phyloP scores from a whole-genome alignment of 345 rosid genomes.

The Nephelium lappaceum region DNA sequence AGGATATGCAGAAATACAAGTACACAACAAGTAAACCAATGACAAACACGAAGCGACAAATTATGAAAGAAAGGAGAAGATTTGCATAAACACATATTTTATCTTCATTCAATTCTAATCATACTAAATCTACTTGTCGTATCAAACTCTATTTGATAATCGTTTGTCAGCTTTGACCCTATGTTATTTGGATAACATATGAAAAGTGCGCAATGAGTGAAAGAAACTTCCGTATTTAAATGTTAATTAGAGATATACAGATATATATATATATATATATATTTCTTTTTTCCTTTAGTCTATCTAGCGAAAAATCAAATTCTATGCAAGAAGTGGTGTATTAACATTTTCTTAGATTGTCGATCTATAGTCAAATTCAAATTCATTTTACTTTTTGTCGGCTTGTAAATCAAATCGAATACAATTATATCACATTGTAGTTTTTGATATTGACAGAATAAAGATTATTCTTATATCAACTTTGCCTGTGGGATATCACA shows the following conservation, averaged over 20 bases:
- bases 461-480: constrained; percentile 9
- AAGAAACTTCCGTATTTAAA: background rate
- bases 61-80: background rate
- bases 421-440: too few species aligned
- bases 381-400: background rate
- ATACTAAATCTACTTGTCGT: background rate
- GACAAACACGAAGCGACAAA: background rate
- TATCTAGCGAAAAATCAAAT: background rate
- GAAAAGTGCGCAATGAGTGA: background rate
- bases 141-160: background rate
- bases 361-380: background rate
- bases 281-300: too few species aligned
- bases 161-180: background rate
- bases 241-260: background rate
- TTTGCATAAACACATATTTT: background rate
- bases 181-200: background rate
- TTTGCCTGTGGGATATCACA: background rate
- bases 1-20: background rate
- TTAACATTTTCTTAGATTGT: constrained; percentile 6
- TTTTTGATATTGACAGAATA: too few species aligned
- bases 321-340: background rate
- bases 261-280: too few species aligned
- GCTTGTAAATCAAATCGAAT: constrained; percentile 4
- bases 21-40: background rate
- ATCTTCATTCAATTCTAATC: background rate